These are phyloP conservation scores for Arctostaphylos glauca DNA, from an alignment of 148 eudicot species.

Conservation along the genomic window DNA sequence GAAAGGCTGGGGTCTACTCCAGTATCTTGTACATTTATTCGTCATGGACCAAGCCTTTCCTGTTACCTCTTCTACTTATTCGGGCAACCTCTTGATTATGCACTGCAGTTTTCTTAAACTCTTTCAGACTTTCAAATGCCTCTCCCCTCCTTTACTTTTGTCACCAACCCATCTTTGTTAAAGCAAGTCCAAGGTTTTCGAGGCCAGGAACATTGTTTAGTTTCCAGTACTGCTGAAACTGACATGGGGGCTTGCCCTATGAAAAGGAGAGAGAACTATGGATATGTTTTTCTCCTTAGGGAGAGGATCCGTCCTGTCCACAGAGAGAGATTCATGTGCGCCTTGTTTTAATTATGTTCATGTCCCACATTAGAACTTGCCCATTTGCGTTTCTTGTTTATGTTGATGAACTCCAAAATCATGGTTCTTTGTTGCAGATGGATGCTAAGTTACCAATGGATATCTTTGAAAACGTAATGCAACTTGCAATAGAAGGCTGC, in stretches of 20 bases:
- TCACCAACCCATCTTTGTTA: too few relatives aligned
- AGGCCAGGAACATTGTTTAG: too few relatives aligned
- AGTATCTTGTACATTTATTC: background rate
- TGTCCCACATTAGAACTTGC: background rate
- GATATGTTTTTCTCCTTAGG: too few relatives aligned
- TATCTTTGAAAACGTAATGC: constrained; percentile 82
- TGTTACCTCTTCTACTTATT: background rate
- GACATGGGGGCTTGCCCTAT: too few relatives aligned
- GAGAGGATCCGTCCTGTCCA: too few relatives aligned
- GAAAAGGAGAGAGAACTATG: too few relatives aligned
- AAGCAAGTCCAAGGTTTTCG: too few relatives aligned
- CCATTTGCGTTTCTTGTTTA: constrained; percentile 4
- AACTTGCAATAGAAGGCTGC: constrained; percentile 94
- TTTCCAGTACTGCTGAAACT: too few relatives aligned
- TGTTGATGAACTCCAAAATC: background rate
- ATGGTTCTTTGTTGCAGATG: constrained; percentile 51
- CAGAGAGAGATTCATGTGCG: too few relatives aligned
- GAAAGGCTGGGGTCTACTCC: background rate
- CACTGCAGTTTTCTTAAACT: background rate
- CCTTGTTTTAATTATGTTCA: background rate
- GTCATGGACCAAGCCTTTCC: background rate
- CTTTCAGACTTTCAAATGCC: too few relatives aligned
- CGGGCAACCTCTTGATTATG: background rate
- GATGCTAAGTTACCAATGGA: constrained; percentile 83
- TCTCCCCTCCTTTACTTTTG: too few relatives aligned